phyloP scores from a whole-genome alignment of 441 rosid genomes.

The Gossypium schwendimanii region DNA sequence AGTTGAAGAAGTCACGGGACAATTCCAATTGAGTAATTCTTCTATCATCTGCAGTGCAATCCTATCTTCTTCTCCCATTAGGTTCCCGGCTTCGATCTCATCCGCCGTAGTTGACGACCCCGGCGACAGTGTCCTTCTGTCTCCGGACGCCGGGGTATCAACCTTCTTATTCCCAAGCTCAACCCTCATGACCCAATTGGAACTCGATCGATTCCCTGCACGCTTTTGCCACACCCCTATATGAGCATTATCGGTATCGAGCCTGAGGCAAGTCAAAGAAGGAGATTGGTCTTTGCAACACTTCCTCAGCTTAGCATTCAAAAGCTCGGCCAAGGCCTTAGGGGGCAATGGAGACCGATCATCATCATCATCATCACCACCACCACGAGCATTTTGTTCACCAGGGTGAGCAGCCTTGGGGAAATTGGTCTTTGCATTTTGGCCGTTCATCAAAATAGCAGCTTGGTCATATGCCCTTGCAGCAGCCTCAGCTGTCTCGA shows the following conservation, averaged over 20 bases:
- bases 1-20: conserved; percentile 18
- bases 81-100: conserved; percentile 14
- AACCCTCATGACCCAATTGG: conserved; percentile 65
- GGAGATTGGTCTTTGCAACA: conserved; percentile 55
- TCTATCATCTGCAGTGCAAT: conserved; percentile 75
- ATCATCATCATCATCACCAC: not conserved
- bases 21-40: conserved; percentile 59
- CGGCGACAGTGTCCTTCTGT: conserved; percentile 8
- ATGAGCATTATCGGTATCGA: conserved; percentile 63
- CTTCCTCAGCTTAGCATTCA: conserved; percentile 53
- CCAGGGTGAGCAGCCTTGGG: conserved; percentile 22
- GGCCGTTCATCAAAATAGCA: conserved; percentile 63
- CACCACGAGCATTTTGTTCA: not conserved
- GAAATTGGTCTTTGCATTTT: conserved; percentile 69
- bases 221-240: conserved; percentile 86
- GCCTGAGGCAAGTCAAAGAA: conserved; percentile 70
- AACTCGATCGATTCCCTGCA: conserved; percentile 44
- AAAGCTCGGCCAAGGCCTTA: conserved; percentile 43
- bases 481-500: conserved; percentile 74
- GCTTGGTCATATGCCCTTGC: conserved; percentile 77
- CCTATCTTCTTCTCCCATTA: conserved; percentile 43
- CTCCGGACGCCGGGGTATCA: conserved; percentile 7
- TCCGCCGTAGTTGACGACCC: not conserved
- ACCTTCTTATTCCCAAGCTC: conserved; percentile 41
- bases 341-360: conserved; percentile 25